Percentiles rank a stretch among this genome's conserved stretches.
Conservation (phyloP, 768 basidiomycete species). For the Pulveroboletus sp. region DNA sequence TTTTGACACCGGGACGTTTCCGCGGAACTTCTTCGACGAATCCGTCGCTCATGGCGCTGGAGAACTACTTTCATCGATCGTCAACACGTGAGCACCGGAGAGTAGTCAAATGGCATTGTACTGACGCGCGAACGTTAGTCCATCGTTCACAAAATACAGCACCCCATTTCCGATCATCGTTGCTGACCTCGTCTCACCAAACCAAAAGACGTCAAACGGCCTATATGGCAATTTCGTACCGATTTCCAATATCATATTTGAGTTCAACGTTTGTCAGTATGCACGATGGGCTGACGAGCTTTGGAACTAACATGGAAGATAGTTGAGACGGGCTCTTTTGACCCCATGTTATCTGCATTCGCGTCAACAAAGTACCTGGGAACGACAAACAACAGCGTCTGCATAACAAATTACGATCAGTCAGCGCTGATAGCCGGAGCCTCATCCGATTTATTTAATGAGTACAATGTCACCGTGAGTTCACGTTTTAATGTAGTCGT, state of each 20-base stretch:
- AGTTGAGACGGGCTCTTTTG: constrained; percentile 41
- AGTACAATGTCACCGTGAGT: constrained; percentile 26
- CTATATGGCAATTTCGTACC: constrained; percentile 24
- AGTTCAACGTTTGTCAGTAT: constrained; percentile 33
- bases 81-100: constrained; percentile 29
- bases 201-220: constrained; percentile 23
- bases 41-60: constrained; percentile 32
- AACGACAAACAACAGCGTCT: constrained; percentile 29
- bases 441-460: constrained; percentile 37
- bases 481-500: background rate
- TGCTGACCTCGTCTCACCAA: constrained; percentile 20
- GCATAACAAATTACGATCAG: constrained; percentile 36
- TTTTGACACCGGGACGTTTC: constrained; percentile 36
- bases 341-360: constrained; percentile 43
- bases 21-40: constrained; percentile 27
- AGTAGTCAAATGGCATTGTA: background rate
- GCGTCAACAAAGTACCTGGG: constrained; percentile 44
- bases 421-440: constrained; percentile 35
- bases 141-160: constrained; percentile 30
- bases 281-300: background rate
- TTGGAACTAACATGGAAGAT: background rate
- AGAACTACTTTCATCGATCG: constrained; percentile 30
- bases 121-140: constrained; percentile 15
- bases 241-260: constrained; percentile 31
- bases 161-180: constrained; percentile 40